Percentiles rank a stretch among this genome's conserved stretches.
Conservation (phyloP, 768 basidiomycete species). For the Tulasnella sp. region DNA sequence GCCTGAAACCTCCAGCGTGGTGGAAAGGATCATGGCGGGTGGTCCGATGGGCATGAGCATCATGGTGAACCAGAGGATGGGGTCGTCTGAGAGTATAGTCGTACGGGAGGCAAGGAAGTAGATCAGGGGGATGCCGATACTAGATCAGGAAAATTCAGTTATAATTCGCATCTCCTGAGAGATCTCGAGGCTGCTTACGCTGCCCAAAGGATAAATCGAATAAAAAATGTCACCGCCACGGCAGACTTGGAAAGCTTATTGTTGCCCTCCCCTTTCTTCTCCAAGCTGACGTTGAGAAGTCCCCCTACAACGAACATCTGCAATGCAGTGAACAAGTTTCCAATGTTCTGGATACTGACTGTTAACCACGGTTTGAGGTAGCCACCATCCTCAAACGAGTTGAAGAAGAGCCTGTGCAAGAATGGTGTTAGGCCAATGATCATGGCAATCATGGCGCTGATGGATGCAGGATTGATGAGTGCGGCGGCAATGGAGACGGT, state of each 20-base stretch:
- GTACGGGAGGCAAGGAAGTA: constrained; percentile 2
- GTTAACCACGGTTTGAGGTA: constrained; percentile 2
- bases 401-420: constrained; percentile 1
- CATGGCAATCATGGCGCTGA: neutral
- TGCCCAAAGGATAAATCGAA: neutral
- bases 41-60: constrained; percentile 4
- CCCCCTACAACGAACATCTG: constrained; percentile 11
- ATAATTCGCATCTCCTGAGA: too few relatives aligned
- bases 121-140: neutral
- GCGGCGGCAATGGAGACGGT: neutral
- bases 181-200: too few relatives aligned
- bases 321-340: neutral
- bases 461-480: neutral
- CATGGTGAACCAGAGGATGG: neutral
- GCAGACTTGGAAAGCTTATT: neutral
- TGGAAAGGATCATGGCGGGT: constrained; percentile 3
- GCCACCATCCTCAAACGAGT: neutral
- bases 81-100: neutral
- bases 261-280: neutral
- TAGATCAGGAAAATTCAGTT: too few relatives aligned
- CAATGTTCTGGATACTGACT: constrained; percentile 5
- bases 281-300: neutral
- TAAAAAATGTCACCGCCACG: neutral
- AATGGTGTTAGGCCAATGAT: neutral
- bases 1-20: neutral